Evolutionary conservation across 2,329 filamentous ascomycete species (phyloP), one percentile per base, ranked within the genome.

Genomic region (Atkinsonella texensis): DNA sequence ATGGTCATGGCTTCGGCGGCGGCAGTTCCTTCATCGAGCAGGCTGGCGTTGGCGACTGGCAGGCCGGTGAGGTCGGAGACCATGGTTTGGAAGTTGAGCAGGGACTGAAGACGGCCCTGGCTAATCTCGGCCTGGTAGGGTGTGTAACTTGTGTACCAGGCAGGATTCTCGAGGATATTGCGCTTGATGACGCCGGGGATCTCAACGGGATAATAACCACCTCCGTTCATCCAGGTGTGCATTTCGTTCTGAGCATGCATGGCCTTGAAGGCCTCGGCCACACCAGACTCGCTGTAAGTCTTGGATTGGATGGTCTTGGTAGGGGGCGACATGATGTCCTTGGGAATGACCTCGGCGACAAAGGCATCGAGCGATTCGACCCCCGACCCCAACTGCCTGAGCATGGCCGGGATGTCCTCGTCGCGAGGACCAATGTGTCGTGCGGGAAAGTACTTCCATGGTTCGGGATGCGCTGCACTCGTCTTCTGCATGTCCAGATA

Each of bases 81-180:
- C 73, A 97, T 76, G 17, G 91, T 97, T 74, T 97, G 91, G 73
- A 89, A 97, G 74, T 97, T 97, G 56, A 97, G 74, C 50, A 97
- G 74, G 6, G 89, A 95, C 74, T 96, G 89, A 55, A 97, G 71
- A 51, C 91, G 83, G 38, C 91, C 91, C 71, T 97, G 91, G 66
- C 89, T 95, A 73, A 97, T 95, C 71, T 97, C 91, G 2, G 91
- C 86, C 72, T 97, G 91, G 70, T 96, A 97, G 15, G 91, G 91
- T 0, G 91, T 96, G 68, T 97, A 96, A 71, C 89, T 95, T 41
- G 91, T 97, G 68, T 97, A 97, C 91, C 91, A 97, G 10, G 84
- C 89, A 5, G 91, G 91, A 66, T 86, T 91, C 74, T 97, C 89
- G 53, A 97, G 73, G 4, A 97, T 78, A 65, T 96, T 96, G 59